Percentiles rank a stretch among this genome's conserved stretches.
Evolutionary conservation across 176 grass and related monocot species (phyloP).

Genomic region (Oryza australiensis): DNA sequence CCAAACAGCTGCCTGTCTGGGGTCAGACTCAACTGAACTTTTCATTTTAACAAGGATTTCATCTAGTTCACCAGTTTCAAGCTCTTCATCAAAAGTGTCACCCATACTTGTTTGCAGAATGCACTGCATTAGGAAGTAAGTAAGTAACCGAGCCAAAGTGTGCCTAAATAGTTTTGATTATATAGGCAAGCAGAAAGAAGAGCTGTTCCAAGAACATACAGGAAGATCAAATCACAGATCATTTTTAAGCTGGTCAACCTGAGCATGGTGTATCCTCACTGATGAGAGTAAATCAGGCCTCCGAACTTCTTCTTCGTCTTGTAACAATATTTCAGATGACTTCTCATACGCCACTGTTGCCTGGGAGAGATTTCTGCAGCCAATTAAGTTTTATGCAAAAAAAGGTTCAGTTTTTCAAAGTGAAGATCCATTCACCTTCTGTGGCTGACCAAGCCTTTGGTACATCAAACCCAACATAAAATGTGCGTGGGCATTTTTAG

Average conservation of each 20-base stretch:
- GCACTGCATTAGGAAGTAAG: constrained; percentile 56
- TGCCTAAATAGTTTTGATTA: background rate
- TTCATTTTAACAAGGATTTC: constrained; percentile 89
- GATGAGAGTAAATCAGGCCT: constrained; percentile 87
- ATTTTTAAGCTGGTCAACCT: constrained; percentile 52
- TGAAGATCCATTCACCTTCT: constrained; percentile 64
- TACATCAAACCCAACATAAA: constrained; percentile 98
- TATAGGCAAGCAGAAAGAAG: background rate
- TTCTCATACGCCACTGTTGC: constrained; percentile 85
- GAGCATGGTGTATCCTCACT: constrained; percentile 93
- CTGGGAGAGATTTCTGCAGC: constrained; percentile 52
- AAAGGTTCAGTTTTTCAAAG: constrained; percentile 28
- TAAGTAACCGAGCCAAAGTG: constrained; percentile 8
- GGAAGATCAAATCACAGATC: background rate
- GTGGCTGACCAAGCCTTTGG: constrained; percentile 96
- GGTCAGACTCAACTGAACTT: constrained; percentile 80
- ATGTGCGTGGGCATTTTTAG: constrained; percentile 93
- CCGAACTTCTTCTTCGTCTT: constrained; percentile 84
- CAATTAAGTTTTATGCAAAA: constrained; percentile 35
- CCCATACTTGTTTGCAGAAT: constrained; percentile 89
- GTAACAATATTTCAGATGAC: constrained; percentile 88
- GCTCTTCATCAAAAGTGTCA: constrained; percentile 86
- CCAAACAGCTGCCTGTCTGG: constrained; percentile 96
- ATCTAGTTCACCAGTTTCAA: constrained; percentile 71
- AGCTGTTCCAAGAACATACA: background rate